These are phyloP conservation scores for Choricystis sp. DNA, from an alignment of 139 green algal genomes.

Conservation along the genomic window DNA sequence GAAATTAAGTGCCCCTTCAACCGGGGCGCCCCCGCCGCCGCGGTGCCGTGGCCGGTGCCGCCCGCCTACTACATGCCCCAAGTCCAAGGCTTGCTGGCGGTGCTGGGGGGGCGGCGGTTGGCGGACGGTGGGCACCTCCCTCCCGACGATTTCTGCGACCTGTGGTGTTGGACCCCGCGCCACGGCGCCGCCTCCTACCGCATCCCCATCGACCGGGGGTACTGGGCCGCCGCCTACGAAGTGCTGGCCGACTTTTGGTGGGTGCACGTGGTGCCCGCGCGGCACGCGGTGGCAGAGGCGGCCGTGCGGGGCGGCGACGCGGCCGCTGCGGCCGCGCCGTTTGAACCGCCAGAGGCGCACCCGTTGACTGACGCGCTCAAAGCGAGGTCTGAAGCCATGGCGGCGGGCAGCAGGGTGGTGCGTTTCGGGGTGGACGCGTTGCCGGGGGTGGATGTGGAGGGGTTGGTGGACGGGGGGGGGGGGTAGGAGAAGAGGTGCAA, in stretches of 20 bases:
- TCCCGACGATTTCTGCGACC: constrained; percentile 39
- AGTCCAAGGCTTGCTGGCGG: constrained; percentile 51
- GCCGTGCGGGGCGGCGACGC: not conserved
- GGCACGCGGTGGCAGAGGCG: constrained; percentile 10
- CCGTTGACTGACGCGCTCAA: constrained; percentile 4
- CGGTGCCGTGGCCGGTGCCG: constrained; percentile 16
- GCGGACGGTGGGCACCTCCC: no score
- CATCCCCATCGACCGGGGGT: constrained; percentile 37
- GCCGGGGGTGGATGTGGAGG: no score
- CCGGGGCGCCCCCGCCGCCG: constrained; percentile 25
- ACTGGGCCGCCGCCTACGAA: constrained; percentile 41
- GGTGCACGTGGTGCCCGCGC: constrained; percentile 32
- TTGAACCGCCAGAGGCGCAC: not conserved
- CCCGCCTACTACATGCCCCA: constrained; percentile 59
- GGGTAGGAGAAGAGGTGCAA: not conserved
- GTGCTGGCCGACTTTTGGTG: constrained; percentile 61
- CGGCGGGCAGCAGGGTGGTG: no score
- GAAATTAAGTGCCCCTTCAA: constrained; percentile 66
- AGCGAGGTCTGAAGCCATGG: not conserved
- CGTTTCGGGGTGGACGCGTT: no score
- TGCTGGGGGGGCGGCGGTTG: constrained; percentile 49
- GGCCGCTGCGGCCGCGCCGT: not conserved
- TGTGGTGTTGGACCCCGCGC: constrained; percentile 37
- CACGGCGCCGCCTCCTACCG: constrained; percentile 38
- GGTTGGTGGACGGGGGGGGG: not conserved